Evolutionary conservation across 1,284 basidiomycete species (phyloP), one percentile per base, ranked within the genome.

Genomic region (Trichosporon inkin): DNA sequence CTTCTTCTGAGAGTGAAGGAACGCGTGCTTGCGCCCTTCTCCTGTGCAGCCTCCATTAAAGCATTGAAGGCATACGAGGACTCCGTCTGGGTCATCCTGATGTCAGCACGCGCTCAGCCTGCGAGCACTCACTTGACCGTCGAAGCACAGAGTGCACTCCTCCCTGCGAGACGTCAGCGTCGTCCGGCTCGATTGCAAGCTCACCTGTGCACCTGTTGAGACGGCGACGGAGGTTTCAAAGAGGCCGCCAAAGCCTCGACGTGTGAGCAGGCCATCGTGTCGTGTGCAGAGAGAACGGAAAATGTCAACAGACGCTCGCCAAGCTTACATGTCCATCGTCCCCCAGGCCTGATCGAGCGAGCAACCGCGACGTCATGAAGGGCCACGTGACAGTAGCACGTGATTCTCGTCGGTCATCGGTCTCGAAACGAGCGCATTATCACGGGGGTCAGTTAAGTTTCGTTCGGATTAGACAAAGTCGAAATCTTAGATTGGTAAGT

Each of bases 41-140:
- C 66, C 67, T 3, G 88, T 78, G 71, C 93, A 96, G 6, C 87
- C 90, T 13, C 94, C 94, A 68, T 96, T 97, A 82, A 95, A 99
- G 80, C 96, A 99, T 22, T 78, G 77, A 57, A 99, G 80, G 76
- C 95, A 99, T 53, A 98, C 89, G 65, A 97, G 88, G 61, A 98
- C 81, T 11, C 95, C 95, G 13, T 82, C 78, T 0, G 85, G 82
- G 14, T 80, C 79, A 71, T 93, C 90, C 87, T 92, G 69, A 11
- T 10, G 53, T 65, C 11, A 62, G 58, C 39, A 2, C 10, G n/a
- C 20, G 32, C 56, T 67, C 14, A 10, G 14, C 17, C 14, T 17
- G 34, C 38, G 60, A 13, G 20, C 38, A 57, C 71, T 68, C 24
- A 89, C 92, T 83, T 95, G 91, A 70, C 86, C 86, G 76, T 98